Conservation (phyloP, 306 rosid species). For the Nissolia schottii region DNA sequence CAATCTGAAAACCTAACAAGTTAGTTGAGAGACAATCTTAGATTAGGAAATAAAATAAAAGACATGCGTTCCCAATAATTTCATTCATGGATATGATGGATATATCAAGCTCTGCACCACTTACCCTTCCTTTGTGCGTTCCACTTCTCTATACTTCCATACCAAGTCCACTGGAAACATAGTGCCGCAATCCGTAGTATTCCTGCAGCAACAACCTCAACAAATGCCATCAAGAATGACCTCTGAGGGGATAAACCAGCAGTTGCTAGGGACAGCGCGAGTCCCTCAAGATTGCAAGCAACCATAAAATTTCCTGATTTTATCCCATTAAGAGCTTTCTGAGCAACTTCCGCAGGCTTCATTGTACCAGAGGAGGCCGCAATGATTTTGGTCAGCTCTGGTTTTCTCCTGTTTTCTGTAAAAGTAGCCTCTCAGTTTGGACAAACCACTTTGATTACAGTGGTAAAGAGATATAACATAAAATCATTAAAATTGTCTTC, state of each 20-base stretch:
- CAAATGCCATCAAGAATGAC: constrained; percentile 73
- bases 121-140: constrained; percentile 45
- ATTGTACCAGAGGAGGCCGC: constrained; percentile 64
- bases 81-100: too few species aligned
- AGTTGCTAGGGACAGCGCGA: constrained; percentile 59
- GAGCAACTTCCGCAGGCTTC: constrained; percentile 85
- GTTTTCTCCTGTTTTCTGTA: constrained; percentile 70
- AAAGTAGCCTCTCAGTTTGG: not conserved
- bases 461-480: too few species aligned
- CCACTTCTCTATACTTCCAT: constrained; percentile 66
- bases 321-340: constrained; percentile 70
- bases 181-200: constrained; percentile 51
- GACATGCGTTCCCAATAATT: not conserved
- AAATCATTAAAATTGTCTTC: too few species aligned
- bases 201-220: constrained; percentile 70
- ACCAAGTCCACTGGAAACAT: constrained; percentile 80
- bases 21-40: not conserved
- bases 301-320: constrained; percentile 60
- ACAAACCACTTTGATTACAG: not conserved
- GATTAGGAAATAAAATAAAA: not conserved
- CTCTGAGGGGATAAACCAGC: constrained; percentile 88
- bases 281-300: constrained; percentile 83
- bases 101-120: constrained; percentile 20
- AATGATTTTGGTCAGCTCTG: constrained; percentile 65
- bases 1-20: not conserved